Evolutionary conservation across 805 yeast genomes (phyloP), one percentile per base, ranked within the genome.

Genomic region (Metschnikowia aberdeeniae): DNA sequence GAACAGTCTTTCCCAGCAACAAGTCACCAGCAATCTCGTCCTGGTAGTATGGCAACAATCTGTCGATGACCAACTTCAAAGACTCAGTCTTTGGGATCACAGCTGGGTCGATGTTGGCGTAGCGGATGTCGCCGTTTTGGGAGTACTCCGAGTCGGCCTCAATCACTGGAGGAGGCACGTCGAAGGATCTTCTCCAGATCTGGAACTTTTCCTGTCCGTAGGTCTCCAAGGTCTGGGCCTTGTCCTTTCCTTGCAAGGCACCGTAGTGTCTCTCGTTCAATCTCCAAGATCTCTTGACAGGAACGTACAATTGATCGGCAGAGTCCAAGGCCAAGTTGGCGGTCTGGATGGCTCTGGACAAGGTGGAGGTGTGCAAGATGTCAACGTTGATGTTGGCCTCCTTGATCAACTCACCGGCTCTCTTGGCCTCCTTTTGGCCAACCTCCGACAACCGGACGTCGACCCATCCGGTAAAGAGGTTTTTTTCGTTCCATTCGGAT

Each of bases 241-340:
- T 90, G 80, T 92, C 95, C 78, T 92, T 89, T 72, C 98, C 98
- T 77, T 92, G 97, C 64, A 90, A 81, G 60, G 89, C 97, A 81
- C 98, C 98, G 78, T 90, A 90, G 75, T 90, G 97, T 81, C 98
- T 93, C 79, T 90, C 98, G 78, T 90, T 90, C 70, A 90, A 81
- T 81, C 97, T 86, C 97, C 97, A 92, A 45, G 92, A 80, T 80
- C 97, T 87, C 72, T 84, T 81, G 62, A 86, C 95, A 64, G 95
- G 96, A 57, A 90, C 80, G 80, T 82, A 90, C 59, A 88, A 74
- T 67, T 89, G 87, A 73, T 89, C 97, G 47, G 97, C 92, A 55
- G 76, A 68, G 52, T 85, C 88, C 59, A 90, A 77, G 48, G 97
- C 97, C 69, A 92, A 80, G 85, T 90, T 86, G 60, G 97, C 97